phyloP scores from a whole-genome alignment of 2,329 filamentous ascomycete species.

The Fusarium kyushuense region DNA sequence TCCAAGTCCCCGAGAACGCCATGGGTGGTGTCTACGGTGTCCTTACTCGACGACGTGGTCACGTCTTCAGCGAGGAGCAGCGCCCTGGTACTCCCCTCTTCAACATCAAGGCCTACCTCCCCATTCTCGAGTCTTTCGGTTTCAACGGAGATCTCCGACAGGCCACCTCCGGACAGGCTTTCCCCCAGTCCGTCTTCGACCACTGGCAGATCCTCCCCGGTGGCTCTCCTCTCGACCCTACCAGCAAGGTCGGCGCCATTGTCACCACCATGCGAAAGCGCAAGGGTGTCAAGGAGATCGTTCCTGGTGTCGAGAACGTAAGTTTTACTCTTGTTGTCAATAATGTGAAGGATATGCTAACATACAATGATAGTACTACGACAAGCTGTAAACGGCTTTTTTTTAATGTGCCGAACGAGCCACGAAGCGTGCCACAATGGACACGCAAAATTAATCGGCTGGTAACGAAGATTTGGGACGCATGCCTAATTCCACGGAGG shows the following conservation, averaged over 20 bases:
- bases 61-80: slow-evolving; percentile 99
- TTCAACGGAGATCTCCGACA: slow-evolving; percentile 98
- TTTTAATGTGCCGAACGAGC: slow-evolving; percentile 60
- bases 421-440: slow-evolving; percentile 58
- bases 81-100: slow-evolving; percentile 98
- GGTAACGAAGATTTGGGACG: slow-evolving; percentile 50
- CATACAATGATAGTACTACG: slow-evolving; percentile 79
- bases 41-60: slow-evolving; percentile 96
- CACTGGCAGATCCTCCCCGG: slow-evolving; percentile 97
- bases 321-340: slow-evolving; percentile 59
- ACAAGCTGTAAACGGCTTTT: slow-evolving; percentile 86
- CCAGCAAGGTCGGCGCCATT: slow-evolving; percentile 84
- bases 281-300: slow-evolving; percentile 98
- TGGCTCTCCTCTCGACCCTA: slow-evolving; percentile 88
- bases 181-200: slow-evolving; percentile 99
- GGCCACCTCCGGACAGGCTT: slow-evolving; percentile 95
- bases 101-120: slow-evolving; percentile 98
- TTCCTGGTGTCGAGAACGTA: slow-evolving; percentile 95
- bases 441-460: slow-evolving; percentile 58
- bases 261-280: slow-evolving; percentile 95
- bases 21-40: slow-evolving; percentile 99
- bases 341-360: slow-evolving; percentile 34
- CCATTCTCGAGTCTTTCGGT: slow-evolving; percentile 97
- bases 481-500: slow-evolving; percentile 48
- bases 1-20: slow-evolving; percentile 97